A percentile compares a stretch with the other conserved stretches of the same genome.
phyloP scores from a whole-genome alignment of 768 basidiomycete genomes.

The Kockovaella imperatae region DNA sequence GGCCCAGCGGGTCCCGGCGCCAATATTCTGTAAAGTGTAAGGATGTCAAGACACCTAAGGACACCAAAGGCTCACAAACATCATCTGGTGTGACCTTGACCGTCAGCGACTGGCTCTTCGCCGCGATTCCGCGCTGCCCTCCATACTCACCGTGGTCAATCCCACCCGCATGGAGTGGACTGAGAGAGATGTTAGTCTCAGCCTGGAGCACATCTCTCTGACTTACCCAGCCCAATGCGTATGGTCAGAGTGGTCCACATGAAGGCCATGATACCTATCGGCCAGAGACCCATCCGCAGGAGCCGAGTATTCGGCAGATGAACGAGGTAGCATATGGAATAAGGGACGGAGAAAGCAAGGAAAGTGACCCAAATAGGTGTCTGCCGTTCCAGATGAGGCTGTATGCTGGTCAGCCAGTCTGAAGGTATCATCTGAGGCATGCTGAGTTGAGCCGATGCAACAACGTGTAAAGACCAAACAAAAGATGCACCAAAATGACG shows the following conservation, averaged over 20 bases:
- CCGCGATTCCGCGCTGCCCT: too few species aligned
- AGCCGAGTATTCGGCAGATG: neutral
- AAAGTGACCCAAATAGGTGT: neutral
- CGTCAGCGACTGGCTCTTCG: too few species aligned
- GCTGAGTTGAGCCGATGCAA: too few species aligned
- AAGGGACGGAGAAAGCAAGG: neutral
- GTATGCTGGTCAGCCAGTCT: too few species aligned
- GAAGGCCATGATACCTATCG: neutral
- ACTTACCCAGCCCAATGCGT: neutral
- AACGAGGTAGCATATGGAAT: neutral
- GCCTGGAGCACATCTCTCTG: neutral
- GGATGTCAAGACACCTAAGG: too few species aligned
- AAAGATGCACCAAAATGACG: too few species aligned
- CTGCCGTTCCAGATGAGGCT: too few species aligned
- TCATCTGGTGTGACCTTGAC: too few species aligned
- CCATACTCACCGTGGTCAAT: neutral
- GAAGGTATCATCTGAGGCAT: too few species aligned
- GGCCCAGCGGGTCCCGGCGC: constrained; percentile 12
- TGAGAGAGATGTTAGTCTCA: neutral
- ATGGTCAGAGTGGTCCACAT: neutral
- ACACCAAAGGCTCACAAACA: too few species aligned
- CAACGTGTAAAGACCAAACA: too few species aligned
- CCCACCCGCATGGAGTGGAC: neutral
- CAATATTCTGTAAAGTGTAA: too few species aligned
- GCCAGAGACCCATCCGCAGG: neutral